phyloP scores from a whole-genome alignment of 1,139 yeast species.

The Yamadazyma blattariae region DNA sequence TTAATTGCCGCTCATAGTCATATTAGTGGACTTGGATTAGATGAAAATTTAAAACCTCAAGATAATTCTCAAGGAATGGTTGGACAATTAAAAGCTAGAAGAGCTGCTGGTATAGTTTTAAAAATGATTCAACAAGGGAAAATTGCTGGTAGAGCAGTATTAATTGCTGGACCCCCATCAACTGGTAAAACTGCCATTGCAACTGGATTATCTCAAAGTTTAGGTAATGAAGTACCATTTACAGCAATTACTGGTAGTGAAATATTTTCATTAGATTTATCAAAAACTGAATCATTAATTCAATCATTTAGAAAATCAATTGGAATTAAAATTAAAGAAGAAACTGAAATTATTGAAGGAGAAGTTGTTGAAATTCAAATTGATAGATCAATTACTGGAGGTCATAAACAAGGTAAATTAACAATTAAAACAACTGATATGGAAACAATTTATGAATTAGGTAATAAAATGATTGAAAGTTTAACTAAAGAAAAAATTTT shows the following conservation, averaged over 20 bases:
- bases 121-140: conserved; percentile 92
- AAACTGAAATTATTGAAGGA: conserved; percentile 96
- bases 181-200: conserved; percentile 99
- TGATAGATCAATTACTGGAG: conserved; percentile 94
- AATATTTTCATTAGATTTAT: conserved; percentile 83
- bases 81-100: conserved; percentile 91
- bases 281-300: conserved; percentile 92
- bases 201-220: conserved; percentile 87
- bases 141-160: conserved; percentile 95
- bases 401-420: conserved; percentile 96
- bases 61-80: conserved; percentile 91
- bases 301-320: conserved; percentile 95
- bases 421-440: conserved; percentile 98
- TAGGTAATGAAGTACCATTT: conserved; percentile 92
- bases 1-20: conserved; percentile 96
- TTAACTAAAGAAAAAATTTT: conserved; percentile 91
- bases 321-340: conserved; percentile 94
- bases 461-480: conserved; percentile 96
- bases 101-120: conserved; percentile 90
- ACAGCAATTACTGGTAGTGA: conserved; percentile 95
- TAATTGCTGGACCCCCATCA: conserved; percentile 97
- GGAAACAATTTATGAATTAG: conserved; percentile 98
- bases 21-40: conserved; percentile 91
- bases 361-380: conserved; percentile 98
- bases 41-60: conserved; percentile 83